These are phyloP conservation scores for Actinomortierella wolfii DNA, from an alignment of 371 early-diverging fungal species.

Conservation along the genomic window DNA sequence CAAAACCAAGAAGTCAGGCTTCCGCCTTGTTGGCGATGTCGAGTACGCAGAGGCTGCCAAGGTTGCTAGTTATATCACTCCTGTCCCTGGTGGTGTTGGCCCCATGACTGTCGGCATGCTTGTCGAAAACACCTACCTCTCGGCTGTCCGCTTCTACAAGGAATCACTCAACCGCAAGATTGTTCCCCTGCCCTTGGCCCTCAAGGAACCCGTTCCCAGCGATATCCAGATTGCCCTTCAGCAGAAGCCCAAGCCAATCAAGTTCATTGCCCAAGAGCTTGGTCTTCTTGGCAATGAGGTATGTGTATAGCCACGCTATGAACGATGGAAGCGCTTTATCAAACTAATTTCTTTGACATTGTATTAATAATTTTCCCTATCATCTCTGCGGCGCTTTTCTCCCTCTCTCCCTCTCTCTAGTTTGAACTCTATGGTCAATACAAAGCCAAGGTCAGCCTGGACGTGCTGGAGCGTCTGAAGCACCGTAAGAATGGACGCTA, in stretches of 20 bases:
- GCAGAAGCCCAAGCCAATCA: constrained; percentile 86
- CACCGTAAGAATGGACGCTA: constrained; percentile 86
- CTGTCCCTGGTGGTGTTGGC: constrained; percentile 97
- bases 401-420: constrained; percentile 38
- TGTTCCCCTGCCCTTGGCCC: constrained; percentile 65
- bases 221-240: constrained; percentile 93
- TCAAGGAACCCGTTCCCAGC: constrained; percentile 82
- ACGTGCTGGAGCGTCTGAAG: constrained; percentile 80
- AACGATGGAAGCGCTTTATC: too few species aligned
- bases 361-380: constrained; percentile 1
- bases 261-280: constrained; percentile 81
- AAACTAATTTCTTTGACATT: not conserved
- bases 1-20: constrained; percentile 82
- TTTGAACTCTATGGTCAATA: constrained; percentile 86
- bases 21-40: constrained; percentile 93
- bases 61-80: constrained; percentile 84
- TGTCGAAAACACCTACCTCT: constrained; percentile 79
- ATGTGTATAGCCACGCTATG: constrained; percentile 1
- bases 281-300: constrained; percentile 75
- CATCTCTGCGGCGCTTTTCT: not conserved
- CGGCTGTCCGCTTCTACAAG: constrained; percentile 77
- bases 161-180: constrained; percentile 56
- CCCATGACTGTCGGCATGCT: constrained; percentile 98
- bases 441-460: constrained; percentile 90
- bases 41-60: constrained; percentile 71